Evolutionary conservation across 305 asterid genomes (phyloP), one percentile per base, ranked within the genome.

Genomic region (Rubia tinctorum): DNA sequence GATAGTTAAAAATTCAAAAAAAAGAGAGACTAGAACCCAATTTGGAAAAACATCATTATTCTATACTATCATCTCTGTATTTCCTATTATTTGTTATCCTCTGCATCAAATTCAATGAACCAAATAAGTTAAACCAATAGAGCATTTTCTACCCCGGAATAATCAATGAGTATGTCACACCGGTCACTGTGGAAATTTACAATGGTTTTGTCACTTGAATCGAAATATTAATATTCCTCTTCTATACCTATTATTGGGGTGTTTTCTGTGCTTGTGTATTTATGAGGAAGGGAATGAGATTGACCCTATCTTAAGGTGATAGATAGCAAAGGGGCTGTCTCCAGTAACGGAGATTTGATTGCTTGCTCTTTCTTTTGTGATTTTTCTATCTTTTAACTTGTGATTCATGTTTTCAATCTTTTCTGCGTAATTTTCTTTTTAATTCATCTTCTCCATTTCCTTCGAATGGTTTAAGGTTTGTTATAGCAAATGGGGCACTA

Each of bases 361-460:
- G 66, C 66, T 25, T 58, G 66, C 25, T 20, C 20, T 43, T 43
- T 58, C 39, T 64, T 65, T 22, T 58, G 63, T 70, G 63, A 49
- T 34, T 20, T 60, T 42, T 66, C 37, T 10, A 9, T 66, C 40
- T 37, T 37, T 18, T 37, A 15, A 12, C 13, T 4, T 17, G 20
- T 17, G 69, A 20, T 66, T 8, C 14, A 14, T 66, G 23, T 43
- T 45, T 60, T 1, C 15, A 1, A 6, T 10, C 1, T 55, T 55
- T 55, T 55, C 10, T 62, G 8, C 2, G 63, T 27, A 14, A 4
- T 12, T 62, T 25, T 12, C 12, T 10, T 60, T 23, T 60, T 58
- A 0, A 53, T 8, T n/a, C 17, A 18, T 8, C 20, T n/a, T 66
- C 34, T n/a, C n/a, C 34, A 9, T n/a, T 44, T 8, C 20, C 11